Evolutionary conservation across 2,329 filamentous ascomycete species (phyloP).

Genomic region (Alternaria ethzedia): DNA sequence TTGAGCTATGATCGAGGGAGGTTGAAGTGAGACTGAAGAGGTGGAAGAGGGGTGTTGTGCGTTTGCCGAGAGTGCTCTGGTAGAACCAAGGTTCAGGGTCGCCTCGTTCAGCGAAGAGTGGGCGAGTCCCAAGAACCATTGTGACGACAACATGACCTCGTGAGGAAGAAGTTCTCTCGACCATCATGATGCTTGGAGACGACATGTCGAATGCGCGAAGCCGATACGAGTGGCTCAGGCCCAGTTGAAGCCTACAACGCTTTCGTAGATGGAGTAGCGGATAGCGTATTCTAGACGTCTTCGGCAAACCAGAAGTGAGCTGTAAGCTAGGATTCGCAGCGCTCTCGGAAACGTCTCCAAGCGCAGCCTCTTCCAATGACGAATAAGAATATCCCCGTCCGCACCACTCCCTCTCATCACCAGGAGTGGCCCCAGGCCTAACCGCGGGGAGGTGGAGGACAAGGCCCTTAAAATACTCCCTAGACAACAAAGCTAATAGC

Average conservation of each 20-base stretch:
- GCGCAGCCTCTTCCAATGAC: neutral
- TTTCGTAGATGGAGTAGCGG: neutral
- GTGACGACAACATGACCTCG: neutral
- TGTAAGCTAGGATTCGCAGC: neutral
- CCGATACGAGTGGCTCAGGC: neutral
- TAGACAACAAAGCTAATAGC: neutral
- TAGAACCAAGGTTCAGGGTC: neutral
- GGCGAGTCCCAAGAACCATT: neutral
- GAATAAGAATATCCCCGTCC: neutral
- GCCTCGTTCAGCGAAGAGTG: neutral
- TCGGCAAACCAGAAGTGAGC: neutral
- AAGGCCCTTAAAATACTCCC: neutral
- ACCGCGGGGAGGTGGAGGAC: neutral
- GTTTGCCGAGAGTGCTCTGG: neutral
- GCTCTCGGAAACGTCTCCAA: neutral
- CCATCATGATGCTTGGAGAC: neutral
- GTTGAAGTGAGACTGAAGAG: neutral
- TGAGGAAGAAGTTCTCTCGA: neutral
- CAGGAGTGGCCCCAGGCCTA: constrained; percentile 2
- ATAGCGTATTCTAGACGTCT: neutral
- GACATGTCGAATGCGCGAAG: neutral
- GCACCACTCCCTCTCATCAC: neutral
- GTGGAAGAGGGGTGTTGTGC: neutral
- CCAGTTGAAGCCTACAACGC: neutral
- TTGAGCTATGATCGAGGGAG: neutral